Evolutionary conservation across 2,329 filamentous ascomycete species (phyloP).

Genomic region (Cercospora sp.): DNA sequence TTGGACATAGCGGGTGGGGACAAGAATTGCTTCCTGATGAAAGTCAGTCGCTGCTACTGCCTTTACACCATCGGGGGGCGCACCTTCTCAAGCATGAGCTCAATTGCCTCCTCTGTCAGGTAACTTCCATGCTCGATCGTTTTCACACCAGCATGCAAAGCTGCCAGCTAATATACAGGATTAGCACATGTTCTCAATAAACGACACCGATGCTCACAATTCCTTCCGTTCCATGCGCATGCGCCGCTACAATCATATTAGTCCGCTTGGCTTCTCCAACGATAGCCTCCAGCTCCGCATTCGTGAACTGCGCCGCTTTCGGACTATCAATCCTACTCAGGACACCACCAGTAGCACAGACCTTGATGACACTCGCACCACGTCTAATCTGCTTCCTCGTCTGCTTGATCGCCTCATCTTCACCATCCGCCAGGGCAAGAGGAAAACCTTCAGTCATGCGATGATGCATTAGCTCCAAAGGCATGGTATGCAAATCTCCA

Average conservation of each 20-base stretch:
- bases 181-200: neutral
- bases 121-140: slow-evolving; percentile 54
- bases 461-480: slow-evolving; percentile 39
- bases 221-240: slow-evolving; percentile 37
- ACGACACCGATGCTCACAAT: slow-evolving; percentile 35
- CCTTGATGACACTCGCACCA: slow-evolving; percentile 27
- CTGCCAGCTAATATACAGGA: slow-evolving; percentile 37
- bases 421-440: slow-evolving; percentile 15
- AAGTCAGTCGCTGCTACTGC: neutral
- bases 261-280: slow-evolving; percentile 31
- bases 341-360: slow-evolving; percentile 39
- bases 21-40: slow-evolving; percentile 41
- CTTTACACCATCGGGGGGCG: no score
- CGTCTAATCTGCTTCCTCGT: slow-evolving; percentile 19
- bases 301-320: slow-evolving; percentile 27
- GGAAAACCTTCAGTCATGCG: slow-evolving; percentile 38
- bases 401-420: slow-evolving; percentile 21
- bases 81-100: slow-evolving; percentile 49
- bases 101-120: slow-evolving; percentile 48
- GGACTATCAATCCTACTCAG: slow-evolving; percentile 28
- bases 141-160: slow-evolving; percentile 47
- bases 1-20: slow-evolving; percentile 49
- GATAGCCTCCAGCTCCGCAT: slow-evolving; percentile 30
- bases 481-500: slow-evolving; percentile 48
- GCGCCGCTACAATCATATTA: slow-evolving; percentile 37